Conservation (phyloP, 2,329 filamentous ascomycete species). For the Blastomyces parvus region DNA sequence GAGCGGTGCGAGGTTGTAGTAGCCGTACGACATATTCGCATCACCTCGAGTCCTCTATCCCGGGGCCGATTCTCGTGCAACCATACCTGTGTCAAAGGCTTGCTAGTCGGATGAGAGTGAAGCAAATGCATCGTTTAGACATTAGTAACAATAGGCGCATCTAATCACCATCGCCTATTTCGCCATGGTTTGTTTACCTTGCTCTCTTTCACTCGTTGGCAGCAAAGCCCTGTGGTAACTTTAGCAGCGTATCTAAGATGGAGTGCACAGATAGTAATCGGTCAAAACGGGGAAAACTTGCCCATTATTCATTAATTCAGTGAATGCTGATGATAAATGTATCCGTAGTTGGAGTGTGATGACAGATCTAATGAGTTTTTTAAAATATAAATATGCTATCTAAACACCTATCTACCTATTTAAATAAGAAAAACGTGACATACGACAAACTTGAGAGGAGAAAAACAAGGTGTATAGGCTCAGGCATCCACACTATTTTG, state of each 20-base stretch:
- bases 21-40: not conserved
- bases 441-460: not conserved
- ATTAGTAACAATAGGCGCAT: not conserved
- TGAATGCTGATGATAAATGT: not conserved
- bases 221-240: not conserved
- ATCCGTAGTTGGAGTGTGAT: not conserved
- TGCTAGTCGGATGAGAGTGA: not conserved
- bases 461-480: not conserved
- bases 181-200: not conserved
- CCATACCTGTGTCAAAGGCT: not conserved
- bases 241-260: too few relatives aligned
- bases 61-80: not conserved
- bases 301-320: not conserved
- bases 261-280: not conserved
- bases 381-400: not conserved
- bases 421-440: not conserved
- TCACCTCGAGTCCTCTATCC: not conserved
- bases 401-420: conserved; percentile 1
- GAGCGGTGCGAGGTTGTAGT: not conserved
- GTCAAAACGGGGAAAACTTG: not conserved
- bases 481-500: not conserved
- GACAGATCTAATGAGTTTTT: not conserved
- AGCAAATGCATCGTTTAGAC: not conserved
- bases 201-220: not conserved
- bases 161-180: not conserved